Base-by-base conservation (phyloP, 805 yeast genomes). In the Schwanniomyces sp. region DNA sequence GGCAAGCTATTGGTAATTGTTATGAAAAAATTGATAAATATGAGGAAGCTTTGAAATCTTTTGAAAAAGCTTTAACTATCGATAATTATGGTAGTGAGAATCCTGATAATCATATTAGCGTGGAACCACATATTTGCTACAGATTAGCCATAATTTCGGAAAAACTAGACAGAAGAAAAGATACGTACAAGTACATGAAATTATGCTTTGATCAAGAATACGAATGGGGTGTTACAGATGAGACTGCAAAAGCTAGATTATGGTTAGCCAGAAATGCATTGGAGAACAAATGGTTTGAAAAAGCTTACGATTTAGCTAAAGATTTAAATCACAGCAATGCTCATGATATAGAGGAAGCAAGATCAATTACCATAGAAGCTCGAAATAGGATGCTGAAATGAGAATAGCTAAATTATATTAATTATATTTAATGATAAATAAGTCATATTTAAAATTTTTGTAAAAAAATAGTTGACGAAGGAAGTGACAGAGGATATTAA, bases 1-100 rank as follows among this genome's bases (percentile, higher is more conserved):
- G 99, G 99, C 88, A 85, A 54, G 97, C 98, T 0, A 76, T 92
- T 38, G 98, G 91, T 0, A 84, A 85, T 56, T 90, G 97, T 65
- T 91, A 84, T 64, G 94, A 88, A 55, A 88, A 88, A 58, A 76
- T 91, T 32, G 81, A 81, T 21, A 85, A 88, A 50, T 67, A 70
- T 24, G 77, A 75, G 11, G 96, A 91, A 52, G 84, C 97, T 0
- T 78, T 91, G 24, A 86, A 85, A 59, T 84, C 94, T 12, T 91
- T 86, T 63, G 84, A 85, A 54, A 84, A 91, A 57, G 96, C 96
- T 0, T 67, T 88, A 29, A 63, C 70, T 24, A 78, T 81, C 16
- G 78, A 84, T 29, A 84, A 56, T 36, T 50, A 58, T 29, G 64
- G 51, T 5, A 44, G 45, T 26, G 50, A 45, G 3, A 43, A 41